Base-by-base conservation (phyloP, 768 basidiomycete species). In the Tylopilus intermedius region DNA sequence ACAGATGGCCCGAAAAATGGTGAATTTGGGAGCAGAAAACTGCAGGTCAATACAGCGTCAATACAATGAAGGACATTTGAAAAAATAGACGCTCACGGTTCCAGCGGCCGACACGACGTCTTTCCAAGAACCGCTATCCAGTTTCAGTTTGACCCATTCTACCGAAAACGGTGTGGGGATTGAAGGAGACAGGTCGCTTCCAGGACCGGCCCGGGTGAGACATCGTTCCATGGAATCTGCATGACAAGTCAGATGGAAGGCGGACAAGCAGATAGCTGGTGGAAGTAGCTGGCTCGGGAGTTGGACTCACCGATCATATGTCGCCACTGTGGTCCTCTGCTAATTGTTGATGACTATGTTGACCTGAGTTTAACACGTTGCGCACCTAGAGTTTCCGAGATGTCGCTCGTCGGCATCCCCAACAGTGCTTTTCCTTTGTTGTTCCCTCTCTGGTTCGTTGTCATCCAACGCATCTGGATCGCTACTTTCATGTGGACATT, bases 81-180 rank as follows among this genome's bases (percentile, higher is more conserved):
- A 1, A 1, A 26, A 26, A 45, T 14, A 3, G 2, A n/a, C 22
- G 40, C 53, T 44, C 41, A 57, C 59, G 3, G 1, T n/a, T 8
- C 8, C 32, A 6, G 58, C 14, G 3, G 32, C 13, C 37, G 8
- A 14, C 22, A 59, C 15, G n/a, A 49, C 49, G 8, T 37, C 48
- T 15, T 53, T 39, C 59, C 59, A 60, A 5, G 51, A 39, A 5
- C 26, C 7, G 15, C n/a, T 22, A 0, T 14, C 11, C 24, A 61
- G 15, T 22, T 27, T 51, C 11, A 47, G 13, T 21, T 40, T 51
- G 2, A 38, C 18, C 60, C 58, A 61, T 22, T 32, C 51, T 32
- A 14, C 40, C 35, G 58, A 39, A 14, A 60, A 47, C 13, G 24
- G 32, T 1, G 39, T 30, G 2, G 39, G 22, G 27, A 21, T 44